Base-by-base conservation (phyloP, 139 green algal genomes). In the Eudorina sp. region DNA sequence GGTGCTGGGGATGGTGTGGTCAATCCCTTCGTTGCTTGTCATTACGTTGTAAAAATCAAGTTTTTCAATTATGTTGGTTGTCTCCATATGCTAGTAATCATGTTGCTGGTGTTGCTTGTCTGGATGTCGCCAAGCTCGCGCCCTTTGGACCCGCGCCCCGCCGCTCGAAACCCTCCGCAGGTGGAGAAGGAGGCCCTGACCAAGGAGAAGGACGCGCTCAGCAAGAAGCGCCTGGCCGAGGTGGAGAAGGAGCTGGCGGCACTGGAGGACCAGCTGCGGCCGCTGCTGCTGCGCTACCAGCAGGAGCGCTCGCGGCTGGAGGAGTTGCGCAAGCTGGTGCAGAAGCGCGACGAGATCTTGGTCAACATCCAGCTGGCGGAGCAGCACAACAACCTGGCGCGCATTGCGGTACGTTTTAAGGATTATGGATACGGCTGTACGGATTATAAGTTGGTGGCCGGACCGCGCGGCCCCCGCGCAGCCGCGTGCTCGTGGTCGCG, bases 171-270 rank as follows among this genome's bases (percentile, higher is more conserved):
- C 55, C 55, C 23, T 9, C 62, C 2, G 21, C 66, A 75, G 66
- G 94, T 99, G 66, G 96, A 98, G 88, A 90, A 96, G 66, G 89
- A 88, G n/a, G 96, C 96, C 0, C 92, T 98, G 69, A 84, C 91
- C 74, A 98, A 98, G 90, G 96, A 98, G 90, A 98, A 98, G 93
- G 96, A 98, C 89, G 51, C 84, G 27, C 48, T 88, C 18, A 95
- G 89, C 88, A 64, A 88, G 64, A 88, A 90, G 40, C 93, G 97
- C 29, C 84, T 97, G 66, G 86, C 73, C 29, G 94, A 97, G 70
- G 88, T 94, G 68, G 45, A 83, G n/a, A 70, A 80, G 84, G 95
- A 98, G 91, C 72, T 98, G 51, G 91, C 84, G 13, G 87, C 90
- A 60, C 88, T 99, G 60, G 64, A 95, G 79, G 97, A 99, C 46